Percentiles rank a stretch among this genome's conserved stretches.
Evolutionary conservation across 768 basidiomycete species (phyloP).

Genomic region (Glaciozyma martinii): DNA sequence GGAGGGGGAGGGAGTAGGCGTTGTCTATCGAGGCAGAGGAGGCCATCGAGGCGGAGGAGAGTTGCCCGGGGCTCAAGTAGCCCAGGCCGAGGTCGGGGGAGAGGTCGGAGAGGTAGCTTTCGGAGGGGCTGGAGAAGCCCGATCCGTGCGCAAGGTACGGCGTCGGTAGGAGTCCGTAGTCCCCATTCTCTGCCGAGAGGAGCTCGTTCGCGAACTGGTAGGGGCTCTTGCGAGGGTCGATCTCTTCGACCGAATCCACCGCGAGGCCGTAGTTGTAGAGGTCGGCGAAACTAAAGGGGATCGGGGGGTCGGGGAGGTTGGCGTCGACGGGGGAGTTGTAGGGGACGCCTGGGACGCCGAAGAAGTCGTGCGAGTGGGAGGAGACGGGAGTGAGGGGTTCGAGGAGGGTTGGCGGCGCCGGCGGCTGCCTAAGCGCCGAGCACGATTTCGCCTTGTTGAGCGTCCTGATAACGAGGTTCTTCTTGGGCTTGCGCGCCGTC

Average conservation of each 20-base stretch:
- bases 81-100: conserved; percentile 14
- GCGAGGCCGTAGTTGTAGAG: conserved; percentile 30
- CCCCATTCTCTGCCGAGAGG: background rate
- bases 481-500: conserved; percentile 9
- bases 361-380: conserved; percentile 6
- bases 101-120: conserved; percentile 26
- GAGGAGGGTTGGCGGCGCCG: conserved; percentile 1
- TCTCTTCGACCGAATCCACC: conserved; percentile 15
- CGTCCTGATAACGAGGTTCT: conserved; percentile 18
- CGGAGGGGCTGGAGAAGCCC: conserved; percentile 14
- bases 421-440: conserved; percentile 14
- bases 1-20: conserved; percentile 1
- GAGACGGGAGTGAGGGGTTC: conserved; percentile 28
- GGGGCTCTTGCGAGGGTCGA: conserved; percentile 15
- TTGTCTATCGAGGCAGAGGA: conserved; percentile 14
- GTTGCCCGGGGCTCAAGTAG: conserved; percentile 1
- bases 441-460: conserved; percentile 30
- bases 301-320: background rate
- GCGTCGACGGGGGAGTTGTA: conserved; percentile 20
- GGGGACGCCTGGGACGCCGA: conserved; percentile 10
- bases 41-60: conserved; percentile 13
- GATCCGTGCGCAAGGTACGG: conserved; percentile 5
- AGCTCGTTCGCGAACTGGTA: conserved; percentile 12
- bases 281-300: conserved; percentile 31
- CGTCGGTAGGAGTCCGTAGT: background rate